A percentile compares a stretch with the other conserved stretches of the same genome.
These are phyloP conservation scores for Tolypocladium pustulatum DNA, from an alignment of 2,329 filamentous ascomycete species.

Conservation along the genomic window DNA sequence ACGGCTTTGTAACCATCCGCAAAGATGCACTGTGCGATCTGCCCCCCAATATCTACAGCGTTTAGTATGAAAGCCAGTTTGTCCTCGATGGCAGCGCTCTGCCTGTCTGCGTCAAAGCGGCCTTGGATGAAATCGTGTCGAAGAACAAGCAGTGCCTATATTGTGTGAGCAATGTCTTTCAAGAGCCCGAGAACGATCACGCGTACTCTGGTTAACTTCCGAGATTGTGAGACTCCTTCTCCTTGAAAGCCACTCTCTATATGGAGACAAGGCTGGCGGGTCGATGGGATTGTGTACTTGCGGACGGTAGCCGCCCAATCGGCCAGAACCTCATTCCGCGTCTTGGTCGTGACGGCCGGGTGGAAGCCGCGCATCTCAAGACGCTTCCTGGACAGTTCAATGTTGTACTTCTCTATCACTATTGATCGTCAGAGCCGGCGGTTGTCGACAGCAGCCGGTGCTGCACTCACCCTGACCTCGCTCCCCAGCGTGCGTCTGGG, in stretches of 20 bases:
- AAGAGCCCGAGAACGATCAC: background rate
- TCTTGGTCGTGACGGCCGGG: conserved; percentile 6
- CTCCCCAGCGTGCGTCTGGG: background rate
- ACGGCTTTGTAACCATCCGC: conserved; percentile 12
- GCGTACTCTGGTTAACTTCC: conserved; percentile 4
- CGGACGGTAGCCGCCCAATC: background rate
- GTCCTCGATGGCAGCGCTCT: background rate
- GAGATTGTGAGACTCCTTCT: background rate
- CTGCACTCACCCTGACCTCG: background rate
- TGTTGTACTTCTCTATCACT: conserved; percentile 5
- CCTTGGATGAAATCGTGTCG: conserved; percentile 1
- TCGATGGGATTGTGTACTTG: background rate
- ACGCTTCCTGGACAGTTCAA: conserved; percentile 5
- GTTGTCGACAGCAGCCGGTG: background rate
- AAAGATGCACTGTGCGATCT: conserved; percentile 8
- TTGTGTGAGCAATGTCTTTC: background rate
- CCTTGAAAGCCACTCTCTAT: background rate
- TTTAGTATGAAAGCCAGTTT: conserved; percentile 1
- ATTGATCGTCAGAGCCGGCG: background rate
- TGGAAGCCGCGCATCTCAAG: conserved; percentile 8
- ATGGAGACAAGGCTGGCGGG: background rate
- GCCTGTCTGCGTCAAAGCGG: background rate
- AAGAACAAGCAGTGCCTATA: conserved; percentile 4
- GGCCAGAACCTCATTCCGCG: conserved; percentile 1
- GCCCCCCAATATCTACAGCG: conserved; percentile 8